Evolutionary conservation across 2,329 filamentous ascomycete species (phyloP).

Genomic region (Bipolaris gigantea): DNA sequence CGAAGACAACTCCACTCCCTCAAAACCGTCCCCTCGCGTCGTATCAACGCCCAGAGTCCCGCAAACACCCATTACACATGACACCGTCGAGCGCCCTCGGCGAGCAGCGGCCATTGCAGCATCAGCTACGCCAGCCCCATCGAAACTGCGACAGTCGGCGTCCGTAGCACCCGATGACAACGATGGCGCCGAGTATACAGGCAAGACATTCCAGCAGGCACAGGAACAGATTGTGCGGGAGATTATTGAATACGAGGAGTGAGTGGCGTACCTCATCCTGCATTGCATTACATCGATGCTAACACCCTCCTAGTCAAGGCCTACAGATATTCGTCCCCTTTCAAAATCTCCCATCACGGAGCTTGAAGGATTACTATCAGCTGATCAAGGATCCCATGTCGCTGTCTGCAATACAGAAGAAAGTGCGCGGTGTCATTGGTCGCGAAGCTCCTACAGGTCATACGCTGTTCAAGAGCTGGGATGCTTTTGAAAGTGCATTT

Average conservation of each 20-base stretch:
- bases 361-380: conserved; percentile 82
- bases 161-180: conserved; percentile 28
- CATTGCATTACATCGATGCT: conserved; percentile 1
- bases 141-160: conserved; percentile 37
- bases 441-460: conserved; percentile 61
- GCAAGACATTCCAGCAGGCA: conserved; percentile 77
- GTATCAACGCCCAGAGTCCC: conserved; percentile 30
- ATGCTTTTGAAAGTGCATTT: conserved; percentile 75
- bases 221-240: conserved; percentile 84
- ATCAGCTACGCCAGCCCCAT: conserved; percentile 38
- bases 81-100: conserved; percentile 36
- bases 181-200: conserved; percentile 40
- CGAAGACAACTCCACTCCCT: conserved; percentile 46
- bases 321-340: conserved; percentile 75
- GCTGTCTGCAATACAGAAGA: conserved; percentile 74
- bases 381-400: conserved; percentile 81
- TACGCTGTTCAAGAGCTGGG: conserved; percentile 81
- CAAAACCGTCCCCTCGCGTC: conserved; percentile 33
- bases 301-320: conserved; percentile 49
- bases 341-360: conserved; percentile 73
- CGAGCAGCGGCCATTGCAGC: conserved; percentile 33
- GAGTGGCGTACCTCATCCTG: conserved; percentile 3
- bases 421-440: conserved; percentile 71
- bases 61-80: conserved; percentile 28
- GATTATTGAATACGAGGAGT: conserved; percentile 64